Evolutionary conservation across 169 alveolate genomes (phyloP), one percentile per base, ranked within the genome.

Genomic region (Plasmodium knowlesi): DNA sequence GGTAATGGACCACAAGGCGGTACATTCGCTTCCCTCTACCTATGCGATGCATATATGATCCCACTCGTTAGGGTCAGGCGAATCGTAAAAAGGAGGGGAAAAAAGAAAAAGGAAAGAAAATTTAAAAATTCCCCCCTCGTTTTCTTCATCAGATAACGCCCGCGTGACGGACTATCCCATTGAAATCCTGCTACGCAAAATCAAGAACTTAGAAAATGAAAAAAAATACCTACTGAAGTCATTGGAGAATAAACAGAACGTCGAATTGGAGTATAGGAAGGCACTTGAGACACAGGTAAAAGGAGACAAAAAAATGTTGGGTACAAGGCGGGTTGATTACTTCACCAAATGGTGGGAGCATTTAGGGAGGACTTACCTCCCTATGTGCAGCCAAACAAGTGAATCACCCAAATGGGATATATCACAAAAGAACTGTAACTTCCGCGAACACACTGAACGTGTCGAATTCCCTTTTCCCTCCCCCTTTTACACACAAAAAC

Each of bases 191-290:
- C 82, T 88, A 78, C 83, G 82, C 76, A 88, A 88, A 80, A 78
- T 88, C 25, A 57, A 72, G 82, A 88, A 61, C 54, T 88, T 88
- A 76, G 89, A 88, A 67, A 88, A 88, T 88, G 94, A 88, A 88
- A 88, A 88, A 78, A 41, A 43, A 72, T 79, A 41, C 43, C 73
- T 88, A 41, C 41, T 88, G 34, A 88, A 80, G 39, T 88, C 70
- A 37, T 76, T 88, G 54, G 89, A 88, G 70, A 61, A 76, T 61
- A 88, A 88, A 88, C 79, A 79, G 57, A 88, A 88, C 41, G 82
- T 32, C n/a, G 94, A 88, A 53, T 37, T 79, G 28, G 94, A 88
- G 25, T 88, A 88, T 41, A 54, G 43, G 73, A 76, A 88, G 79
- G 88, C 89, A 9, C 37, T 88, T 8, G 90, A 79, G 72, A 61